Evolutionary conservation across 116 monocot genomes (phyloP).

Genomic region (Cymodocea nodosa): DNA sequence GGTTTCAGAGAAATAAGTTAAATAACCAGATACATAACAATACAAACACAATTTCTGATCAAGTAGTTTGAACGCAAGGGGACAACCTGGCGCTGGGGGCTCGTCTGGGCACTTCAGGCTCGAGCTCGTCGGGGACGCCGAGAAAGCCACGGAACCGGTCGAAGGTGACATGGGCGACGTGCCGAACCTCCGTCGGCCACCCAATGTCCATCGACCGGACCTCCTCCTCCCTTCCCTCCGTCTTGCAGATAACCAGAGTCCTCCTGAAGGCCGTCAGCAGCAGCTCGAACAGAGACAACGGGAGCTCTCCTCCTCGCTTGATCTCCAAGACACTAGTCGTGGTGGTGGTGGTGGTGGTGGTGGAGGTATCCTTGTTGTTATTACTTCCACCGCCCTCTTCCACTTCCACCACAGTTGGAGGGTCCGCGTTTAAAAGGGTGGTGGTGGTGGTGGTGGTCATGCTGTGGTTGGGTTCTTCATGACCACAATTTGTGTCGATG

Average conservation of each 20-base stretch:
- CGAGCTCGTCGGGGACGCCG: slow-evolving; percentile 57
- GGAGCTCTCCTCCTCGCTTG: slow-evolving; percentile 3
- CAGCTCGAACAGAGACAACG: slow-evolving; percentile 34
- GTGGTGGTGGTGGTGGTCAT: too few species aligned
- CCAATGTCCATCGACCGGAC: slow-evolving; percentile 49
- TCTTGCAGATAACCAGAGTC: slow-evolving; percentile 32
- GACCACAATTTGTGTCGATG: too few species aligned
- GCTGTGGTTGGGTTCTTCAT: neutral
- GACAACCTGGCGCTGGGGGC: slow-evolving; percentile 60
- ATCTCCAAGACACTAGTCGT: too few species aligned
- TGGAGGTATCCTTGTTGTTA: too few species aligned
- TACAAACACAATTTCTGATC: too few species aligned
- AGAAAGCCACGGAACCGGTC: slow-evolving; percentile 69
- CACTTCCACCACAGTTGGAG: too few species aligned
- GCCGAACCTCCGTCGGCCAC: slow-evolving; percentile 60
- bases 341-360: too few species aligned
- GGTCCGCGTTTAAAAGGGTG: too few species aligned
- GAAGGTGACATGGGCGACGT: slow-evolving; percentile 69
- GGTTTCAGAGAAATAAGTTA: too few species aligned
- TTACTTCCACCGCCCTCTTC: too few species aligned
- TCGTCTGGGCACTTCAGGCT: slow-evolving; percentile 32
- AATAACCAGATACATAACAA: too few species aligned
- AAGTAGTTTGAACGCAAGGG: too few species aligned
- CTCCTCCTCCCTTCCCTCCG: slow-evolving; percentile 19
- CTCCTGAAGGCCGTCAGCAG: slow-evolving; percentile 36